These are phyloP conservation scores for Phlegmacium glaucopus DNA, from an alignment of 768 basidiomycete species.

Conservation along the genomic window DNA sequence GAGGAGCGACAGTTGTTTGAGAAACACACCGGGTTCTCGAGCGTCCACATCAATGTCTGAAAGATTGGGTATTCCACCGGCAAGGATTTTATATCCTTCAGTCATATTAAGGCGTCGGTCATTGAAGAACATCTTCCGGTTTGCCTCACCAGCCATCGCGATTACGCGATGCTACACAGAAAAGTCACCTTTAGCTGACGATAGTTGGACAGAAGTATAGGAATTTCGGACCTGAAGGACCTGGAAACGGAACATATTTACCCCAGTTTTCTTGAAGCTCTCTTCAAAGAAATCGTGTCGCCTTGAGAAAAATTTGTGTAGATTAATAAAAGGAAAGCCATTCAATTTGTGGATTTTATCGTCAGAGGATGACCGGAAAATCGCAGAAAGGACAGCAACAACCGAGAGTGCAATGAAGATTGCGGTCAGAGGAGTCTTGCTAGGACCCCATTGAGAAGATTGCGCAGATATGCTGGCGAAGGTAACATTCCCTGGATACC, in stretches of 20 bases:
- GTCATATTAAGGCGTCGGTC: conserved; percentile 22
- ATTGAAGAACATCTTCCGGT: conserved; percentile 27
- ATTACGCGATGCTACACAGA: conserved; percentile 18
- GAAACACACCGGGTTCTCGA: conserved; percentile 14
- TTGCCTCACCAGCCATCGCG: conserved; percentile 15
- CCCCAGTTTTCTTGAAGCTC: conserved; percentile 19
- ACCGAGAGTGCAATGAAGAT: too few species aligned
- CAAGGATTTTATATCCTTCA: conserved; percentile 31
- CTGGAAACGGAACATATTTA: conserved; percentile 26
- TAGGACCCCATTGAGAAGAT: too few species aligned
- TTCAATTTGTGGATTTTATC: conserved; percentile 5
- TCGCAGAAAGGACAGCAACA: too few species aligned
- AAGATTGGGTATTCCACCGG: conserved; percentile 24
- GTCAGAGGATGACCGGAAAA: too few species aligned
- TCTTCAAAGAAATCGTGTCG: conserved; percentile 25
- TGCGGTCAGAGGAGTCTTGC: too few species aligned
- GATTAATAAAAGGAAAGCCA: conserved; percentile 23
- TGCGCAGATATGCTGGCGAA: too few species aligned
- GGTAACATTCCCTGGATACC: too few species aligned
- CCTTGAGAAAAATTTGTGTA: conserved; percentile 28
- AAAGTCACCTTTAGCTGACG: neutral
- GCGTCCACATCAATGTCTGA: conserved; percentile 18
- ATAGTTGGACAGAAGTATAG: too few species aligned
- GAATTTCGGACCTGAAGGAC: conserved; percentile 25
- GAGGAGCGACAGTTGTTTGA: conserved; percentile 16